A percentile compares a stretch with the other conserved stretches of the same genome.
These are phyloP conservation scores for Coniella vitis DNA, from an alignment of 2,329 filamentous ascomycete genomes.

Conservation along the genomic window DNA sequence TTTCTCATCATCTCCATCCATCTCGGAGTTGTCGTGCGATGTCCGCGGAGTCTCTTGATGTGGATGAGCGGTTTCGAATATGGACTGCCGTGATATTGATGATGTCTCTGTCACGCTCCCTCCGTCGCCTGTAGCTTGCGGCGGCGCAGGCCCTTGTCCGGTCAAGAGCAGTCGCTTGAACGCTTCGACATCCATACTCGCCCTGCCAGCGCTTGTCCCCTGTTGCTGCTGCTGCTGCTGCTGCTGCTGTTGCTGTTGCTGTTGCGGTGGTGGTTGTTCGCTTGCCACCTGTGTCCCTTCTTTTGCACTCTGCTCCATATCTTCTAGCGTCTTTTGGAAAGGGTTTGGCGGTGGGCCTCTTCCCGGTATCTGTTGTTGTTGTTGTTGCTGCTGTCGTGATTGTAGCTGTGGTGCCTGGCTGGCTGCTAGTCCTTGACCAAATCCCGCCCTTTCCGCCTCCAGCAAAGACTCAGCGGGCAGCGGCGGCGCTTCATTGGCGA, in stretches of 20 bases:
- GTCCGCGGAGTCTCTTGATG: slow-evolving; percentile 47
- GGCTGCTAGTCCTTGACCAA: background rate
- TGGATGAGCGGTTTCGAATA: slow-evolving; percentile 37
- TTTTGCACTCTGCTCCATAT: slow-evolving; percentile 35
- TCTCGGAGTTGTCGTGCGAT: slow-evolving; percentile 50
- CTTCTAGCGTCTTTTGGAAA: slow-evolving; percentile 49
- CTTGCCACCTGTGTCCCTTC: slow-evolving; percentile 25
- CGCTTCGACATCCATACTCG: slow-evolving; percentile 65
- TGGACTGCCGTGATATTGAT: slow-evolving; percentile 52
- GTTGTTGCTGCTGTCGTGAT: slow-evolving; percentile 9
- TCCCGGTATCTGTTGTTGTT: slow-evolving; percentile 18
- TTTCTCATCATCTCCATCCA: slow-evolving; percentile 41
- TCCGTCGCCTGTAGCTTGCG: slow-evolving; percentile 28
- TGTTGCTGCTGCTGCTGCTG: background rate
- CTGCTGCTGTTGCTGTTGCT: background rate
- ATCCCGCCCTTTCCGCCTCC: too few species aligned
- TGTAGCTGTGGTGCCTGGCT: slow-evolving; percentile 1
- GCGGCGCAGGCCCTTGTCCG: slow-evolving; percentile 44
- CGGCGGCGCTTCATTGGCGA: slow-evolving; percentile 21
- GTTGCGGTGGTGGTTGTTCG: background rate
- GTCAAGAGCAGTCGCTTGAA: slow-evolving; percentile 73
- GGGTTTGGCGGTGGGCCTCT: slow-evolving; percentile 39
- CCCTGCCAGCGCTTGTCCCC: slow-evolving; percentile 27
- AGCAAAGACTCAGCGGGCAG: slow-evolving; percentile 19
- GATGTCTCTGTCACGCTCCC: slow-evolving; percentile 52